Percentiles rank a stretch among this genome's conserved stretches.
These are phyloP conservation scores for Candida palmyrensis DNA, from an alignment of 805 yeast genomes.

Conservation along the genomic window DNA sequence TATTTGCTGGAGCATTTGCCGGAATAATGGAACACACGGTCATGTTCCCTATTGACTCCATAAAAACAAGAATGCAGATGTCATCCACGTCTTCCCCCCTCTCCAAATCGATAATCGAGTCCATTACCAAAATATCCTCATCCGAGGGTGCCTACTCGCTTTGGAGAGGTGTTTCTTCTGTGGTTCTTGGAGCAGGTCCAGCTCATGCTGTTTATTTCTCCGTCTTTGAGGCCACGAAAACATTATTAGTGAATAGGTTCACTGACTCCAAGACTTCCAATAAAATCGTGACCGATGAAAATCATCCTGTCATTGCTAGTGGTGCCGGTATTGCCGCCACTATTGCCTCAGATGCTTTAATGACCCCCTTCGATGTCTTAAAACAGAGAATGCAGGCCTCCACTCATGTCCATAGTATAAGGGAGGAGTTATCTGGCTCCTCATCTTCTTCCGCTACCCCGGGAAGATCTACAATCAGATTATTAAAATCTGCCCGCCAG, in stretches of 20 bases:
- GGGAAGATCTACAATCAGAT: slow-evolving; percentile 18
- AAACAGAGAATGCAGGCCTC: slow-evolving; percentile 88
- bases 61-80: slow-evolving; percentile 92
- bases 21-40: slow-evolving; percentile 98
- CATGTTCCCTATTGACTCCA: slow-evolving; percentile 95
- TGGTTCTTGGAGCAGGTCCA: slow-evolving; percentile 97
- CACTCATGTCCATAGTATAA: slow-evolving; percentile 4
- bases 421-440: too few species aligned
- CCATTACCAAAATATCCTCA: slow-evolving; percentile 72
- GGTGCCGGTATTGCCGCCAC: slow-evolving; percentile 90
- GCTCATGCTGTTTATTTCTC: slow-evolving; percentile 96
- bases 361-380: slow-evolving; percentile 95
- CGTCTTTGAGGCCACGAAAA: slow-evolving; percentile 82
- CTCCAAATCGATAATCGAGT: slow-evolving; percentile 48
- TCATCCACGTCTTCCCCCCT: slow-evolving; percentile 14
- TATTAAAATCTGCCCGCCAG: slow-evolving; percentile 34
- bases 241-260: slow-evolving; percentile 43
- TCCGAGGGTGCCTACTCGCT: slow-evolving; percentile 84
- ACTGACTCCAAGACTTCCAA: slow-evolving; percentile 28
- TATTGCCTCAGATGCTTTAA: slow-evolving; percentile 86
- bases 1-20: slow-evolving; percentile 96
- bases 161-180: slow-evolving; percentile 93
- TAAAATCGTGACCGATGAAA: slow-evolving; percentile 51
- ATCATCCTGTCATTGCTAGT: slow-evolving; percentile 80
- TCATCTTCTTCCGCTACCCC: slow-evolving; percentile 5